Evolutionary conservation across 371 early-diverging fungal species (phyloP), one percentile per base, ranked within the genome.

Genomic region (Dinochytrium kinnereticum): DNA sequence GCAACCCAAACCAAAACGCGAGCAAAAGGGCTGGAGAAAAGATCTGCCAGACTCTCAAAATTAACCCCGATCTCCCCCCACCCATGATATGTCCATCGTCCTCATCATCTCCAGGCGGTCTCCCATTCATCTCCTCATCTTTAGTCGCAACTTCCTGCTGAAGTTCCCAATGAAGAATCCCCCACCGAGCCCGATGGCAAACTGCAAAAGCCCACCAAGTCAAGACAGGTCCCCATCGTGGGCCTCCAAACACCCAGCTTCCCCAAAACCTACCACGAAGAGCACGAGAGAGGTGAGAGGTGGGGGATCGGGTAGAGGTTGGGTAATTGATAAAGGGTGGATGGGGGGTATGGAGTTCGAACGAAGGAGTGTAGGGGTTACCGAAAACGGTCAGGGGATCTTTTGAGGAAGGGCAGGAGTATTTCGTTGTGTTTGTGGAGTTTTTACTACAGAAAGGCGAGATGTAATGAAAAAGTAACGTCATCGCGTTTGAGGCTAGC

Each of bases 171-270:
- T 51, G 51, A 30, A 49, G 26, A 2, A 68, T 30, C 7, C 51
- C 68, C 51, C 44, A 40, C 21, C 50, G 50, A 19, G 33, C 33
- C 31, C 68, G 50, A 51, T 51, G 53, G 31, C 39, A 31, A 53
- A 51, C 33, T 15, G 30, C 5, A 40, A 39, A 40, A 5, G 21
- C 28, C 68, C 51, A 68, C 68, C 68, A 68, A 13, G 10, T 2
- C 19, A 49, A 30, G 19, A 68, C 34, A 21, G 68, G 68, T 31
- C 68, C 68, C 68, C 68, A 51, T 31, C 53, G 34, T 1, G 68
- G 34, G 3, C 53, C 51, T 7, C 51, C 68, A 2, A 68, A 26
- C 51, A 68, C 31, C 68, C 68, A 68, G 24, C n/a, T 10, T 17
- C 68, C 68, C 68, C 68, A 68, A 26, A 68, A 49, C 15, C 31